Evolutionary conservation across 495 filamentous ascomycete species (phyloP), one percentile per base, ranked within the genome.

Genomic region (Melanomma pulvis-pyrius): DNA sequence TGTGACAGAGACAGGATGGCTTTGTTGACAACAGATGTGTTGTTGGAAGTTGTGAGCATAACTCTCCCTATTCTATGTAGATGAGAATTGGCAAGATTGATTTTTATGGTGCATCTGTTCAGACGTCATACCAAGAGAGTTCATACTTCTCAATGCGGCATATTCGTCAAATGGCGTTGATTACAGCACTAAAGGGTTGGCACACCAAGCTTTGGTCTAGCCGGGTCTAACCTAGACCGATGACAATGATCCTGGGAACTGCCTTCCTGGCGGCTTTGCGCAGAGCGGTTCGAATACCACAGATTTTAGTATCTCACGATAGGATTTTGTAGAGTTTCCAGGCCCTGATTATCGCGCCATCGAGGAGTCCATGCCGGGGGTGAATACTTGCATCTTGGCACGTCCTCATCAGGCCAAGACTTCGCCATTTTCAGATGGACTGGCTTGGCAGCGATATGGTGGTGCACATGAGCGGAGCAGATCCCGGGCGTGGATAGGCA

Each of bases 151-250:
- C 55, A 52, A 66, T 41, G 32, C 19, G 56, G 63, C 32, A 66
- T 53, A 2, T 60, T 34, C 47, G 28, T 15, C 11, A 9, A 41
- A 49, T n/a, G 26, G 46, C 32, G 56, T 67, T 25, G 64, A 61
- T 67, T 36, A 52, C 55, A 29, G 64, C 64, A 61, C 64, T 67
- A 67, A 61, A 67, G 64, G 48, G 34, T 67, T 67, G 64, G 64
- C 57, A 61, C 46, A 53, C 28, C 36, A 60, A 56, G 49, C 55
- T 36, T 36, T 29, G 50, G 57, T 49, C 58, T 56, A 57, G 58
- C 57, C 64, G 26, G 58, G 57, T 30, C 64, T 61, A 28, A 55
- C 50, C 58, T 39, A 55, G 44, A 30, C 46, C 19, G 47, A 54
- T 63, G 2, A 55, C 34, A 34, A 63, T 46, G 24, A 32, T 17